phyloP scores from a whole-genome alignment of 2,329 filamentous ascomycete species.

The Fusarium buxicola region DNA sequence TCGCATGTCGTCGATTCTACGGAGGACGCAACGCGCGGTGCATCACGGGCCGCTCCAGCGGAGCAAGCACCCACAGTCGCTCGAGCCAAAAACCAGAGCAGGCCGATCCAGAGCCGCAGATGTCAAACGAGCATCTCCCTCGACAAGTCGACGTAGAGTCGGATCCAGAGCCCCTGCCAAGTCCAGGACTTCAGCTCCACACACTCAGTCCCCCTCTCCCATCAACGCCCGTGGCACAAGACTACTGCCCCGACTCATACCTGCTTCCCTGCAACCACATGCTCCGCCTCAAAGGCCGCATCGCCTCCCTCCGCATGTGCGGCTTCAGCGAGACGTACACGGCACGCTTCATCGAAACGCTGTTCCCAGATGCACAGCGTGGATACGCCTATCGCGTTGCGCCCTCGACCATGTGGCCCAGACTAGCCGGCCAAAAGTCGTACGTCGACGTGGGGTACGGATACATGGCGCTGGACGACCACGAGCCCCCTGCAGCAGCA shows the following conservation, averaged over 20 bases:
- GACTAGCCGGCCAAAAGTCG: constrained; percentile 45
- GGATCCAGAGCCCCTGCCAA: background rate
- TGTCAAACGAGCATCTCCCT: background rate
- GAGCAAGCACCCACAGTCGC: constrained; percentile 16
- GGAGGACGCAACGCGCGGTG: constrained; percentile 32
- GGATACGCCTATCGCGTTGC: constrained; percentile 45
- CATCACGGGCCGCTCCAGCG: constrained; percentile 1
- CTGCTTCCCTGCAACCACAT: constrained; percentile 50
- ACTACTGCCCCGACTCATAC: constrained; percentile 49
- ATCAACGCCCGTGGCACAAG: background rate
- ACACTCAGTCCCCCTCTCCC: constrained; percentile 4
- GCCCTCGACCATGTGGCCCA: constrained; percentile 50
- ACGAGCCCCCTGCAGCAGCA: constrained; percentile 14
- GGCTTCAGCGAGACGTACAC: constrained; percentile 52
- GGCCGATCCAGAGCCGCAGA: constrained; percentile 16
- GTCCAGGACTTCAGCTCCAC: background rate
- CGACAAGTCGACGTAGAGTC: background rate
- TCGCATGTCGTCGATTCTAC: constrained; percentile 52
- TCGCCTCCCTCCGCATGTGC: constrained; percentile 51
- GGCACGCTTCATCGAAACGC: constrained; percentile 39
- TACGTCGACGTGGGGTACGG: constrained; percentile 45
- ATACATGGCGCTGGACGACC: constrained; percentile 36
- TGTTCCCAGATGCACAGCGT: constrained; percentile 40
- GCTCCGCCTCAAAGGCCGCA: constrained; percentile 44
- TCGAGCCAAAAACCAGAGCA: constrained; percentile 18